Base-by-base conservation (phyloP, 2,329 filamentous ascomycete species). In the Verruconis gallopava region DNA sequence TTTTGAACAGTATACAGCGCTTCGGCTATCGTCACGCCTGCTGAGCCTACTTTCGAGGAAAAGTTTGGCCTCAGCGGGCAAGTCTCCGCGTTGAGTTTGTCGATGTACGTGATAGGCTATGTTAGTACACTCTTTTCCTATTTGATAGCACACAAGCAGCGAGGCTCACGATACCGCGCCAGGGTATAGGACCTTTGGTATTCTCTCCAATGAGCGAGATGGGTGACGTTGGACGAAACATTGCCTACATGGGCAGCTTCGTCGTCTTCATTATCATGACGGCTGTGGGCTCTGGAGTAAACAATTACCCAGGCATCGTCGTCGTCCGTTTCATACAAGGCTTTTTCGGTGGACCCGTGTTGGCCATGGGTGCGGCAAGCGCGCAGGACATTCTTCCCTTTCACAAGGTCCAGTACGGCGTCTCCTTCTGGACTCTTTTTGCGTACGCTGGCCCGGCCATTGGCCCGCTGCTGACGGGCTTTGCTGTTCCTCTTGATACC, bases 311-410 rank as follows among this genome's bases (percentile, higher is more conserved):
- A 19, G 44, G 44, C 4, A 28, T 46, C 4, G 20, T 46, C 25
- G 44, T 44, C 21, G 17, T 44, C 4, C 22, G 44, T 20, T 46
- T 46, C 35, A 14, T 46, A 20, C 44, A 46, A 44, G 44, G 43
- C 17, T 46, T 46, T 21, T 46, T 46, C 34, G 44, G 44, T 20
- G 28, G 40, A 9, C 44, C 44, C 12, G 33, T 34, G 3, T 34
- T 46, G 14, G 44, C 44, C 6, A 46, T 41, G 11, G 41, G 44
- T 13, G 41, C 34, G 12, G 44, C 44, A 11, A 25, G 28, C 3
- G 30, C 35, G 14, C 30, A 38, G 21, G 43, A 45, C 33, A 20
- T 45, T 3, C 43, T 44, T 25, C 35, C 43, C 20, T 38, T 44
- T 33, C 37, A 30, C 21, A 45, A 45, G 33, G 34, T 45, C 4